Evolutionary conservation across 2,329 filamentous ascomycete genomes (phyloP), one percentile per base, ranked within the genome.

Genomic region (Microdochium bolleyi): DNA sequence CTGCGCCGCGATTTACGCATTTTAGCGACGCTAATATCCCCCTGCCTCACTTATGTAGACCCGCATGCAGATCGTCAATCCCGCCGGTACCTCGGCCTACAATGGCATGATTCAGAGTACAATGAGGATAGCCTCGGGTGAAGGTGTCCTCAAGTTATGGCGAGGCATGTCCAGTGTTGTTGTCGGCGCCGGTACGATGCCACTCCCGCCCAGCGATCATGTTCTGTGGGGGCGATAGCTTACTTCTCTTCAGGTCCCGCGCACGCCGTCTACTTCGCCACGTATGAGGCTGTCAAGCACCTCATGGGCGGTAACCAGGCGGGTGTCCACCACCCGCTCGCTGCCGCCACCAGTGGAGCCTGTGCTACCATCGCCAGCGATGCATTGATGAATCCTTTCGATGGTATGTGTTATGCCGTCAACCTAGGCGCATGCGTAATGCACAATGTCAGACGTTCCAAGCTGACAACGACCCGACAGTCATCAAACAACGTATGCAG

Each of bases 401-500:
- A 99, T 74, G 91, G 91, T 96, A 80, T 64, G 82, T 67, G 53
- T 25, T 22, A 19, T 25, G 30, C 32, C 37, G 24, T 51, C 5
- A 25, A 19, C 5, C 11, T 27, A n/a, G 21, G 54, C 49, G 9
- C 4, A 16, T 24, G 24, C 38, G 21, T 10, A 16, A 32, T 48
- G 27, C 22, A 48, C 5, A 44, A 16, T 44, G 16, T 16, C 37
- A n/a, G 5, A 4, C 16, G 37, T 22, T 5, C 37, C 7, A n/a
- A n/a, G 27, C 19, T 50, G 5, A 41, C 52, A 51, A 50, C 50
- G 52, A 14, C 13, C 32, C 13, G 38, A 27, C 64, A 96, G 94
- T 99, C 56, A 96, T 99, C 76, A 99, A 99, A 74, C 94, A 99
- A 71, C 89, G 94, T 63, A 99, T 99, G 94, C 94, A 99, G 71